Conservation (phyloP, 139 green algal genomes). For the Chlamydomonas sp. region DNA sequence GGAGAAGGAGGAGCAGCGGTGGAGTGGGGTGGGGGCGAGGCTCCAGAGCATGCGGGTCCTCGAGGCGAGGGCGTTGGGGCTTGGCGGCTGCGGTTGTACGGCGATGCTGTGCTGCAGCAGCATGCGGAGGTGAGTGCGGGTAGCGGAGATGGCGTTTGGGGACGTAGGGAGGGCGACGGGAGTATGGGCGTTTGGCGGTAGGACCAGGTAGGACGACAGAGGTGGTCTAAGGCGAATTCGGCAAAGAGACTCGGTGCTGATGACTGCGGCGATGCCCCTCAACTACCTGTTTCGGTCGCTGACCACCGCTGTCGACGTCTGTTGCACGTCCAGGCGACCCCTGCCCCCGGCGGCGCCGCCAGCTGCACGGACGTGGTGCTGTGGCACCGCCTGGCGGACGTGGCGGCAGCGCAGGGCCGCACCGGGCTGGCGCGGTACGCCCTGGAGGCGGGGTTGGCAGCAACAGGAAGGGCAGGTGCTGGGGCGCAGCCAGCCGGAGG, state of each 20-base stretch:
- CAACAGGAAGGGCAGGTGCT: not conserved
- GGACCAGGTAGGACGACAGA: too few species aligned
- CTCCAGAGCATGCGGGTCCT: not conserved
- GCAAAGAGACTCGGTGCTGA: too few species aligned
- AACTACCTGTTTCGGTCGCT: too few species aligned
- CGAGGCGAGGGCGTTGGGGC: not conserved
- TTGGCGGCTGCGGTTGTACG: slow-evolving; percentile 26
- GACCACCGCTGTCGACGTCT: too few species aligned
- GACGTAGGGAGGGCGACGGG: too few species aligned
- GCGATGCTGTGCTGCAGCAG: slow-evolving; percentile 27
- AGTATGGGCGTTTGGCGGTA: too few species aligned
- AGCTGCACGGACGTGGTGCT: slow-evolving; percentile 1
- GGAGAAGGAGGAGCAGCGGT: not conserved
- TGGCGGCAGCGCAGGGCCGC: not conserved
- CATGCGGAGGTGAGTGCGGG: not conserved
- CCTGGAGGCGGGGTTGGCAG: slow-evolving; percentile 22
- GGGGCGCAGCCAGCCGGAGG: too few species aligned
- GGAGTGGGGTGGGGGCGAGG: not conserved
- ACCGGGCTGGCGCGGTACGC: slow-evolving; percentile 22
- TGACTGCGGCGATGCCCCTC: too few species aligned
- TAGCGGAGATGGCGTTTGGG: too few species aligned
- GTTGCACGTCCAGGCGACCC: too few species aligned
- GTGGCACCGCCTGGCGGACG: slow-evolving; percentile 36
- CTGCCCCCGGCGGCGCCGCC: not conserved
- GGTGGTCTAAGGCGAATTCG: too few species aligned